These are phyloP conservation scores for Picocystis salinarum DNA, from an alignment of 139 green algal genomes.

Conservation along the genomic window DNA sequence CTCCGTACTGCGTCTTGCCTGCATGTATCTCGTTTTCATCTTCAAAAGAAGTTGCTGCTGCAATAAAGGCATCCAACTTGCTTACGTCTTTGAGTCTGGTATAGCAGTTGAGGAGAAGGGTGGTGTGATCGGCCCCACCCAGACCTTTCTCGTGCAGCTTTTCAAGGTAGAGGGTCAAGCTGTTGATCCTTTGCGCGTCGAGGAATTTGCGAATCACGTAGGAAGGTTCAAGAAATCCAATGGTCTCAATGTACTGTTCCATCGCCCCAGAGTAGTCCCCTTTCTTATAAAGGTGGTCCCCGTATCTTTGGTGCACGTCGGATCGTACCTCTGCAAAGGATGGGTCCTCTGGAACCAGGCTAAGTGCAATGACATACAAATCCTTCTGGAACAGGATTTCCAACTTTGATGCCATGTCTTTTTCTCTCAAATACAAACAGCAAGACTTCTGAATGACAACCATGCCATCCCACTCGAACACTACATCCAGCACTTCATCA, in stretches of 20 bases:
- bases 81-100: slow-evolving; percentile 58
- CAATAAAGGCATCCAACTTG: slow-evolving; percentile 64
- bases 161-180: slow-evolving; percentile 77
- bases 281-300: slow-evolving; percentile 60
- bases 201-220: slow-evolving; percentile 88
- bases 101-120: slow-evolving; percentile 90
- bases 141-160: slow-evolving; percentile 52
- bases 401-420: slow-evolving; percentile 20
- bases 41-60: neutral
- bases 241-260: slow-evolving; percentile 43
- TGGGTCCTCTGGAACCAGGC: slow-evolving; percentile 5
- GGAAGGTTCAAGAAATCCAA: slow-evolving; percentile 65
- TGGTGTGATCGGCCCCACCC: slow-evolving; percentile 75
- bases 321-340: slow-evolving; percentile 3
- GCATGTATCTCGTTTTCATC: slow-evolving; percentile 5
- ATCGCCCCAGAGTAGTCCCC: slow-evolving; percentile 81
- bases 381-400: slow-evolving; percentile 24
- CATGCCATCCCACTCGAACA: slow-evolving; percentile 17
- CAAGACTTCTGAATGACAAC: slow-evolving; percentile 7
- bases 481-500: slow-evolving; percentile 10
- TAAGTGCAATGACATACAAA: slow-evolving; percentile 16
- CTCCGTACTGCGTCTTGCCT: neutral
- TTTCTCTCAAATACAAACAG: slow-evolving; percentile 9
- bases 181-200: slow-evolving; percentile 70
- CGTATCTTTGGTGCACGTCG: slow-evolving; percentile 14